Conservation (phyloP, 352 stramenopile species). For the Phytopythium sindhum region DNA sequence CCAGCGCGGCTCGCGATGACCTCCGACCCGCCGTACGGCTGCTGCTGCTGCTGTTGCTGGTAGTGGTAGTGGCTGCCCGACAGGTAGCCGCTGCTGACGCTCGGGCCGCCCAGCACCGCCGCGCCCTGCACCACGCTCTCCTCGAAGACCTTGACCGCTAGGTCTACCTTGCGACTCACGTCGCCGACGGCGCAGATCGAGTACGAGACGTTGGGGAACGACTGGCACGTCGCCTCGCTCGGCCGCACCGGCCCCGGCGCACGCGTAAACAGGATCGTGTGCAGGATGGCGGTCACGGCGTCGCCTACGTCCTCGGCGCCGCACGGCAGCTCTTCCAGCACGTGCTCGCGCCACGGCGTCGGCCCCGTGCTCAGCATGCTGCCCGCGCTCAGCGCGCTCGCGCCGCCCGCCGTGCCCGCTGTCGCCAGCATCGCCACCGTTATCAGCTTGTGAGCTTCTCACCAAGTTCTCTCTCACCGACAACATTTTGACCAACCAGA, state of each 20-base stretch:
- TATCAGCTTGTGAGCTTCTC: conserved; percentile 1
- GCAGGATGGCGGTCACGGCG: conserved; percentile 61
- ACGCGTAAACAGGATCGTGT: conserved; percentile 81
- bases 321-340: conserved; percentile 63
- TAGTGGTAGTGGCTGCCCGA: conserved; percentile 9
- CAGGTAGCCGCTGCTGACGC: conserved; percentile 12
- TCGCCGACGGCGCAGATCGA: conserved; percentile 74
- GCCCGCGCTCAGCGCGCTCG: conserved; percentile 4
- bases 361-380: conserved; percentile 5
- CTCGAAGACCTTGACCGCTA: conserved; percentile 60
- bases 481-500: background rate
- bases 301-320: conserved; percentile 53
- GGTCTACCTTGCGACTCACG: conserved; percentile 75
- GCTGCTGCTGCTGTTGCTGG: conserved; percentile 1
- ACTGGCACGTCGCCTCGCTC: conserved; percentile 70
- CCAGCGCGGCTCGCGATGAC: conserved; percentile 20
- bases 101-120: conserved; percentile 1
- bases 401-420: background rate
- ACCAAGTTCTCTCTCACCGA: background rate
- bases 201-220: conserved; percentile 76
- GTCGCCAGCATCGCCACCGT: conserved; percentile 3
- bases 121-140: conserved; percentile 26
- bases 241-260: conserved; percentile 68
- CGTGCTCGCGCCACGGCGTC: conserved; percentile 51
- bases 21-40: conserved; percentile 24